Evolutionary conservation across 1,139 yeast species (phyloP), one percentile per base, ranked within the genome.

Genomic region (Kodamaea arcana): DNA sequence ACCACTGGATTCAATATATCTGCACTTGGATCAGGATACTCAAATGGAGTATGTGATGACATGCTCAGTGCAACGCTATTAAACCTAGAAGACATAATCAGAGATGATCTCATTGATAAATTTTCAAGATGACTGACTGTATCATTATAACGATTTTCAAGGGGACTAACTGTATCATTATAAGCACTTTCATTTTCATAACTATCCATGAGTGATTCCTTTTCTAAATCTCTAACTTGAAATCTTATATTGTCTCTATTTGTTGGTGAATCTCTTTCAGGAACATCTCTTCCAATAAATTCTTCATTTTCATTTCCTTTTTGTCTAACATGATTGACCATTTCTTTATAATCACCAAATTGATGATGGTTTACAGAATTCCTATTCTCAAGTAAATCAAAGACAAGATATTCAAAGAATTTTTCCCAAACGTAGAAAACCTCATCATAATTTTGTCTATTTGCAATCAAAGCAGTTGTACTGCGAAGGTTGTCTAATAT

Each of bases 351-450:
- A 18, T 18, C 22, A 7, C 9, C 22, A 18, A 18, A 18, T 18
- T 18, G 6, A 18, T 18, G 22, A 20, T 24, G 29, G 17, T n/a
- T n/a, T n/a, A n/a, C n/a, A 18, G 22, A 6, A 7, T 6, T 18
- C 6, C 9, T 24, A 30, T 15, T 32, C 27, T 36, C 31, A 17
- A 50, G 37, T 20, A 47, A 24, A 5, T 48, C 52, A 14, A 42
- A 30, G 13, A 51, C 29, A 8, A 51, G 28, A 32, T 44, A 52
- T 11, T 37, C 33, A 18, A 57, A 37, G 26, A 56, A 48, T 18
- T 40, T 40, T 14, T 34, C 31, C 62, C 62, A 58, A 23, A 50
- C 30, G 3, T 37, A 35, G 17, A 48, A 37, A 32, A 45, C 34
- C 13, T 39, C 44, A 15, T 43, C 41, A 33, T 22, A 39, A 20